Evolutionary conservation across 805 yeast genomes (phyloP).

Genomic region (Metschnikowia henanensis): DNA sequence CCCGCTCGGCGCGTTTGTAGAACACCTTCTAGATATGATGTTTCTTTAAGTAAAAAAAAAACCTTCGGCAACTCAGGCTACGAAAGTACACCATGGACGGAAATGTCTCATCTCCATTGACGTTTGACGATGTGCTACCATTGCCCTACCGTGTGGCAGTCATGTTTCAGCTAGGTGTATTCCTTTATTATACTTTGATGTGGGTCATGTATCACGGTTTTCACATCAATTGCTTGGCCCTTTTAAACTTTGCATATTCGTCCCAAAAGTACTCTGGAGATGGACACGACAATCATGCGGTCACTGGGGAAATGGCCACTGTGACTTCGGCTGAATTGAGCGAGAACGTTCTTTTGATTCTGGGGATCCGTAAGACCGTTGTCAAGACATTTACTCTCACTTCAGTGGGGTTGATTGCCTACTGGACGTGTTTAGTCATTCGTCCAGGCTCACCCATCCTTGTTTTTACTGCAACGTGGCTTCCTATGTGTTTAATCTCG

Average conservation of each 20-base stretch:
- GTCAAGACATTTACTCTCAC: conserved; percentile 25
- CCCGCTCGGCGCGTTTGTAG: no score
- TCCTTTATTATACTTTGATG: conserved; percentile 54
- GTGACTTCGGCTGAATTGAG: conserved; percentile 27
- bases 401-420: conserved; percentile 18
- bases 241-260: conserved; percentile 42
- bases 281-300: conserved; percentile 21
- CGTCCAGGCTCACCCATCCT: conserved; percentile 2
- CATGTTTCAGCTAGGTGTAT: conserved; percentile 48
- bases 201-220: conserved; percentile 32
- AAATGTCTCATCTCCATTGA: neutral
- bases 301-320: conserved; percentile 36
- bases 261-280: conserved; percentile 32
- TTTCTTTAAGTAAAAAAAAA: no score
- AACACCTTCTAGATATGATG: no score
- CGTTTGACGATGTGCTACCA: conserved; percentile 34
- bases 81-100: conserved; percentile 9
- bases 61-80: no score
- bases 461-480: conserved; percentile 1
- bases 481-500: conserved; percentile 2
- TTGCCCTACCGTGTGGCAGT: conserved; percentile 47
- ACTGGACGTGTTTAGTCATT: conserved; percentile 12
- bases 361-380: conserved; percentile 37
- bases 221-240: conserved; percentile 46
- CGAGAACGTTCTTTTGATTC: conserved; percentile 32